These are phyloP conservation scores for Straminergon stramineum DNA, from an alignment of 225 moss, liverwort and hornwort species.

Conservation along the genomic window DNA sequence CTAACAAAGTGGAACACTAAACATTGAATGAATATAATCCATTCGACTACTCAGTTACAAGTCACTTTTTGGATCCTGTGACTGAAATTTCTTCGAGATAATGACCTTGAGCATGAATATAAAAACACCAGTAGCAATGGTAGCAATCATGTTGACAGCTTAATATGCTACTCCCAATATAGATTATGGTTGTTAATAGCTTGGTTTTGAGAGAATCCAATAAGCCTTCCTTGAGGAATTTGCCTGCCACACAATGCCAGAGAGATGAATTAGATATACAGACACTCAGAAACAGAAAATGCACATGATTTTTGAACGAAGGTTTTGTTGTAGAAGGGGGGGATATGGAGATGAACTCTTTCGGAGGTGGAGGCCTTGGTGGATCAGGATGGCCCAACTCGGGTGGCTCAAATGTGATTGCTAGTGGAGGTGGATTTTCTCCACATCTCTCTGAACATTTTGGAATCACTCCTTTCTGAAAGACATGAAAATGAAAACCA, in stretches of 20 bases:
- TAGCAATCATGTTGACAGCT: neutral
- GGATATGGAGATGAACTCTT: neutral
- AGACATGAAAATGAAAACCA: neutral
- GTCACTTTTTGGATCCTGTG: no score
- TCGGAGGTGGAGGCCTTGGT: neutral
- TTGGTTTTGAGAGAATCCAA: neutral
- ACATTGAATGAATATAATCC: neutral
- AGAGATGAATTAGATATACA: neutral
- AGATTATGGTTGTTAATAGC: constrained; percentile 5
- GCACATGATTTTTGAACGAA: neutral
- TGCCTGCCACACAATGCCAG: neutral
- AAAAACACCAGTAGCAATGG: neutral
- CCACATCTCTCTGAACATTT: neutral
- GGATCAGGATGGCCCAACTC: neutral
- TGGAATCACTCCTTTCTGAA: constrained; percentile 11
- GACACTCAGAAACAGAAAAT: neutral
- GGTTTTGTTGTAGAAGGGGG: no score
- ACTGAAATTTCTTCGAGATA: neutral
- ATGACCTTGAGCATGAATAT: neutral
- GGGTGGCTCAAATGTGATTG: neutral
- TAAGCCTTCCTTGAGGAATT: constrained; percentile 13
- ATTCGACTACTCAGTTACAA: no score
- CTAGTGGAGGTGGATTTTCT: neutral
- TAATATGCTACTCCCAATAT: neutral
- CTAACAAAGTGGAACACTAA: neutral